A percentile compares a stretch with the other conserved stretches of the same genome.
Conservation (phyloP, 2,329 filamentous ascomycete species). For the Chaetomium sp. region DNA sequence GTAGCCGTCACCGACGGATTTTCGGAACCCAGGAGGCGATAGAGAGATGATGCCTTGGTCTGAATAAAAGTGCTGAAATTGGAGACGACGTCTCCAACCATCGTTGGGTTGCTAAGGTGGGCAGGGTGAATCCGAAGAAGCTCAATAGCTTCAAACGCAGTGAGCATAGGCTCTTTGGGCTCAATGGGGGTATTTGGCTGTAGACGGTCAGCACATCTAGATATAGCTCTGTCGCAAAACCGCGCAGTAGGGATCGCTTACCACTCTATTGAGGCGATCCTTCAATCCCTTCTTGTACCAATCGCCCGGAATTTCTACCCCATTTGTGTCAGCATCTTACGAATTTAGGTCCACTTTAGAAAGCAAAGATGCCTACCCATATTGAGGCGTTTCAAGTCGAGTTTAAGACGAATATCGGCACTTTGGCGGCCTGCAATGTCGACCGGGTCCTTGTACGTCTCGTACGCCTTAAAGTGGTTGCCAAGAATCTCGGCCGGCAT, state of each 20-base stretch:
- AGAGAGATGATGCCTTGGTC: constrained; percentile 4
- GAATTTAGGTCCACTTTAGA: too few relatives aligned
- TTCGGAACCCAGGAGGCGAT: not conserved
- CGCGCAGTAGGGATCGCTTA: not conserved
- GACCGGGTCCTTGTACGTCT: constrained; percentile 16
- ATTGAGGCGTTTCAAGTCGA: constrained; percentile 18
- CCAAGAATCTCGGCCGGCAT: constrained; percentile 21
- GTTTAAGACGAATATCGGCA: constrained; percentile 20
- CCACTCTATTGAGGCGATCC: constrained; percentile 4
- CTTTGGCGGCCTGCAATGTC: constrained; percentile 9
- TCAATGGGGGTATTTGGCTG: not conserved
- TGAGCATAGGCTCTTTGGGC: constrained; percentile 16
- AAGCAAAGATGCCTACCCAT: constrained; percentile 4
- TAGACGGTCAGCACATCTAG: not conserved
- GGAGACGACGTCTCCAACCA: not conserved
- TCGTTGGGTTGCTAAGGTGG: constrained; percentile 12
- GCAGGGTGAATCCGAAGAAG: constrained; percentile 17
- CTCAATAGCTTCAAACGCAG: constrained; percentile 15
- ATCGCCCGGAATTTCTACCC: constrained; percentile 14
- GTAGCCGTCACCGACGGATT: not conserved
- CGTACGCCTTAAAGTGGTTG: constrained; percentile 20
- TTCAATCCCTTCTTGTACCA: constrained; percentile 19
- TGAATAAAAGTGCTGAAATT: constrained; percentile 14
- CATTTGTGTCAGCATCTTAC: too few relatives aligned
- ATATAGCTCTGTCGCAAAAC: not conserved